Evolutionary conservation across 1,139 yeast genomes (phyloP), one percentile per base, ranked within the genome.

Genomic region (Geotrichum histeridarum): DNA sequence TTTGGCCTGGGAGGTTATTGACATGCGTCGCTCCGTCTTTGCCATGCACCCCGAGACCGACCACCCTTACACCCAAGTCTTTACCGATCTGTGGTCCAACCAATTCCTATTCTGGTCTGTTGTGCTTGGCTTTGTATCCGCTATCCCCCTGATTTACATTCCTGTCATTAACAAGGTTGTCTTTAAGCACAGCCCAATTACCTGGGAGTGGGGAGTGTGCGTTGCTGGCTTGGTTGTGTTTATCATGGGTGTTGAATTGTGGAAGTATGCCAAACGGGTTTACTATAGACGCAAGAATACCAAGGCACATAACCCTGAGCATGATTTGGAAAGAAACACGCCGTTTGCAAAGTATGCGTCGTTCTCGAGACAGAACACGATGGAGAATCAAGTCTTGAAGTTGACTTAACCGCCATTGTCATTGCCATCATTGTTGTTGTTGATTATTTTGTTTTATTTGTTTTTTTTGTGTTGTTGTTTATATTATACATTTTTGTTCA

Each of bases 1-100:
- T 32, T 75, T 88, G 55, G 96, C 96, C 1, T 89, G 95, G 95
- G 96, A 89, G 71, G 90, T 91, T 65, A 78, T 88, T 57, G 94
- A 88, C 67, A 76, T 85, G 70, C 75, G 83, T 57, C 77, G 84
- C 61, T 87, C 96, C 0, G 75, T 89, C 60, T 87, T 89, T 70
- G 73, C 76, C 53, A 84, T 86, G 90, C 79, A 84, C 60, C 88
- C 86, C 42, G 88, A 82, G 45, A 73, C 84, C 5, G 82, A 79
- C 51, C 75, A 77, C 37, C 79, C 84, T 17, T 79, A 80, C 74
- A 81, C 80, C 61, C 83, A 80, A 66, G 79, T 81, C 54, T 72
- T 75, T 63, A 74, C 69, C 57, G 93, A 85, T 67, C 71, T 88
- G 50, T 87, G 91, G 90, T 70, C 71, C 9, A 89, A 89, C 71